Base-by-base conservation (phyloP, 2,329 filamentous ascomycete genomes). In the Metarhizium anisopliae region DNA sequence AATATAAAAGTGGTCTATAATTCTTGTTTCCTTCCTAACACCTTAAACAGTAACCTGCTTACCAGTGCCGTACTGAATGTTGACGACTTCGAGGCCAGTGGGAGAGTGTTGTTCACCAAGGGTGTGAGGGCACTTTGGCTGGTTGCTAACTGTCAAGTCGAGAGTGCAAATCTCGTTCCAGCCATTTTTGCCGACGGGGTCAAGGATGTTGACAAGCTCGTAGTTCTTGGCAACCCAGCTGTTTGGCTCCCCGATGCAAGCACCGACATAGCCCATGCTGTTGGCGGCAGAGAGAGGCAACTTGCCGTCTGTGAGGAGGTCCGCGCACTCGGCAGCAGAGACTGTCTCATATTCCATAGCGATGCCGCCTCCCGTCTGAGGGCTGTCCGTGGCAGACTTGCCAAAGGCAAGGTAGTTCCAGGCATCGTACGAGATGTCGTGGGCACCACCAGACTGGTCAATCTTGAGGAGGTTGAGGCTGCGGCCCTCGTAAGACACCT, bases 381-480 rank as follows among this genome's bases (percentile, higher is more conserved):
- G 79, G 52, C 72, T 64, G 14, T 72, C 65, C 7, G 67, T 70
- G 45, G 80, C 81, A 13, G 73, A 71, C 58, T 73, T 62, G 59
- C 80, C 80, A 38, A 74, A 78, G 61, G 68, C 67, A 45, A 84
- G 78, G 63, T 78, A 78, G 72, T 82, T 82, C 79, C 79, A 84
- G 52, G 81, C 80, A 59, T 84, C 81, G 71, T 84, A 84, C 56
- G 72, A 77, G 70, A 84, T 77, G 67, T 84, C 82, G 66, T 81
- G 66, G 53, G 80, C 81, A 51, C 80, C 80, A 45, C 71, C 73
- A 0, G 80, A 83, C 53, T 72, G 67, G 71, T 84, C 82, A 59
- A 84, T 70, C 65, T 76, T 76, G 58, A 84, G 75, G 54, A 90
- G 79, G 61, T 82, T 74, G 56, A 85, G 67, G 43, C 68, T 72